Percentiles rank a stretch among this genome's conserved stretches.
Conservation (phyloP, 2,329 filamentous ascomycete genomes). For the Fusarium equiseti region DNA sequence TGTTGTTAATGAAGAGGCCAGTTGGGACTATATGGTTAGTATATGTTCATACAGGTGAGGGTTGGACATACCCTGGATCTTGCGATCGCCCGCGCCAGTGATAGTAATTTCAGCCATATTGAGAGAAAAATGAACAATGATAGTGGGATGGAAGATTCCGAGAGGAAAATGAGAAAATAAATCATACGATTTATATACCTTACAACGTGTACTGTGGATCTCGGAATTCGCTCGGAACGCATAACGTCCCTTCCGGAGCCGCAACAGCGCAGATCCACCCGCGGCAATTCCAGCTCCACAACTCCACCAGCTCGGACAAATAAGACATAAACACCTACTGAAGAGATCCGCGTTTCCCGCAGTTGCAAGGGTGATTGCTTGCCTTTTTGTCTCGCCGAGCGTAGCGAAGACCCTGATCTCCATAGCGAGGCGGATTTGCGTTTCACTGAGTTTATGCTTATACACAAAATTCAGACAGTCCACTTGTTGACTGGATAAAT, state of each 20-base stretch:
- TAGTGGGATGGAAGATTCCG: background rate
- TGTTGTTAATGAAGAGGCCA: constrained; percentile 31
- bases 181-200: background rate
- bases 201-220: background rate
- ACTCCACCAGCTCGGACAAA: background rate
- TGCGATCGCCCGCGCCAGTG: constrained; percentile 6
- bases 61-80: constrained; percentile 9
- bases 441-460: background rate
- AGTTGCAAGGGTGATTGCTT: fast-evolving
- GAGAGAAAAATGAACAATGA: too few species aligned
- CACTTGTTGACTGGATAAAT: too few species aligned
- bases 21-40: constrained; percentile 19
- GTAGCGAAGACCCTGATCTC: background rate
- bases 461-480: background rate
- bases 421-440: background rate
- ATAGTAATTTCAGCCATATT: constrained; percentile 8
- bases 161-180: background rate
- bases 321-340: background rate
- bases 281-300: background rate
- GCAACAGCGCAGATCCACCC: background rate
- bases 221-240: background rate
- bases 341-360: background rate
- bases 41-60: background rate
- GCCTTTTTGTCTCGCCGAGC: background rate
- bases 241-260: background rate